Percentiles rank a stretch among this genome's conserved stretches.
These are phyloP conservation scores for Kockiozyma suomiensis DNA, from an alignment of 805 yeast species.

Conservation along the genomic window DNA sequence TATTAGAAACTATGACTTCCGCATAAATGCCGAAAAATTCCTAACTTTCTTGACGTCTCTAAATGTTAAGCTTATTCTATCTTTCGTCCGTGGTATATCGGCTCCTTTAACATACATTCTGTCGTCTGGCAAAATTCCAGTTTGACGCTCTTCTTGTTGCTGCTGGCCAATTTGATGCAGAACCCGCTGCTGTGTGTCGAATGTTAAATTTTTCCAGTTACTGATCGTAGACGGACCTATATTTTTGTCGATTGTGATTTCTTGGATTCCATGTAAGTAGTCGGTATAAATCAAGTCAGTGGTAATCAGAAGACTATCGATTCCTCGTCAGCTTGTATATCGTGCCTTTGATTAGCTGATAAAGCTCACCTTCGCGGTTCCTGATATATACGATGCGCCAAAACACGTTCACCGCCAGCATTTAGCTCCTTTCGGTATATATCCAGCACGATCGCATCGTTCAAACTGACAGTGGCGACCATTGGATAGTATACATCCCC, in stretches of 20 bases:
- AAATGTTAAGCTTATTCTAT: slow-evolving; percentile 28
- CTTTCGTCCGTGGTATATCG: slow-evolving; percentile 9
- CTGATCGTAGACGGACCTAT: slow-evolving; percentile 14
- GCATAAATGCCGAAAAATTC: slow-evolving; percentile 14
- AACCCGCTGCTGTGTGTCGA: slow-evolving; percentile 8
- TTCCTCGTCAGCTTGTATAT: background rate
- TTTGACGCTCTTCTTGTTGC: background rate
- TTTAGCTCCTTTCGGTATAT: slow-evolving; percentile 15
- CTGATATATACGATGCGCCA: slow-evolving; percentile 24
- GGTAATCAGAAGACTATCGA: slow-evolving; percentile 24
- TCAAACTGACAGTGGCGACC: slow-evolving; percentile 33
- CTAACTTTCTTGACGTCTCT: slow-evolving; percentile 29
- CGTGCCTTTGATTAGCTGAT: background rate
- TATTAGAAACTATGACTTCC: background rate
- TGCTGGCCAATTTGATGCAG: background rate
- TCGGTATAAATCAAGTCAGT: slow-evolving; percentile 24
- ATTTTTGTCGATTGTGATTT: slow-evolving; percentile 15
- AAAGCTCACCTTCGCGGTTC: slow-evolving; percentile 29
- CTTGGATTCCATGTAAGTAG: slow-evolving; percentile 29
- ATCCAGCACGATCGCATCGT: slow-evolving; percentile 24
- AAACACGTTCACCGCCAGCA: slow-evolving; percentile 8
- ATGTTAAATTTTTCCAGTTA: slow-evolving; percentile 24
- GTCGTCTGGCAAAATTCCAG: background rate
- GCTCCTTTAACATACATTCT: background rate
- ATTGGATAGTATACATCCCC: slow-evolving; percentile 31